Base-by-base conservation (phyloP, 257 asterid species). In the Echium plantagineum region DNA sequence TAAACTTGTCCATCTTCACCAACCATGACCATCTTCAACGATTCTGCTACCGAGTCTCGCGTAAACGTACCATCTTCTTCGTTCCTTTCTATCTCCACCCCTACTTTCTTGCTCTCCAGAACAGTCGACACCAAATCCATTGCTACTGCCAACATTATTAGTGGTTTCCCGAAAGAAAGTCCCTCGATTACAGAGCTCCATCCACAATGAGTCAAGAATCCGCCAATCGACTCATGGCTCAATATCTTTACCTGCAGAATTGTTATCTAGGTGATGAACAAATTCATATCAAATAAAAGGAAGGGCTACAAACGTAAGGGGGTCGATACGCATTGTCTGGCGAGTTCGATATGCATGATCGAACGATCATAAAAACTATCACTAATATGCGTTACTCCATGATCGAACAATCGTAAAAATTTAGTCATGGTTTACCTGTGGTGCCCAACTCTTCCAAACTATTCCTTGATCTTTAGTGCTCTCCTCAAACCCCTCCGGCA, bases 41-140 rank as follows among this genome's bases (percentile, higher is more conserved):
- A 58, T 26, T 71, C 60, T 8, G 69, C 74, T 15, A 75, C 53
- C 0, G 77, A 52, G 1, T 58, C 47, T 0, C 73, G 42, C 13
- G 55, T 53, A 63, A 59, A 64, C 6, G 66, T 58, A 47, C 66
- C 66, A 47, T 64, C 66, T 1, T 19, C 16, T 13, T 21, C 59
- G 2, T 21, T 59, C 28, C 75, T 70, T 3, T 57, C 66, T 22
- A 70, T 26, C 21, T 59, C 61, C 38, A 6, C 77, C 82, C 38
- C 71, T 60, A 16, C 59, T 42, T 55, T 66, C 71, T 3, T 68
- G 78, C 52, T 55, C 76, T 46, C 65, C 58, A 79, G 66, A 24
- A 79, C 77, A 65, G 59, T 73, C 53, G 74, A 21, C 18, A 80
- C 82, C 69, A 71, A 76, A 22, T 80, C 78, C 13, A 30, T 72